Conservation (phyloP, 2,329 filamentous ascomycete genomes). For the Fusarium austroafricanum region DNA sequence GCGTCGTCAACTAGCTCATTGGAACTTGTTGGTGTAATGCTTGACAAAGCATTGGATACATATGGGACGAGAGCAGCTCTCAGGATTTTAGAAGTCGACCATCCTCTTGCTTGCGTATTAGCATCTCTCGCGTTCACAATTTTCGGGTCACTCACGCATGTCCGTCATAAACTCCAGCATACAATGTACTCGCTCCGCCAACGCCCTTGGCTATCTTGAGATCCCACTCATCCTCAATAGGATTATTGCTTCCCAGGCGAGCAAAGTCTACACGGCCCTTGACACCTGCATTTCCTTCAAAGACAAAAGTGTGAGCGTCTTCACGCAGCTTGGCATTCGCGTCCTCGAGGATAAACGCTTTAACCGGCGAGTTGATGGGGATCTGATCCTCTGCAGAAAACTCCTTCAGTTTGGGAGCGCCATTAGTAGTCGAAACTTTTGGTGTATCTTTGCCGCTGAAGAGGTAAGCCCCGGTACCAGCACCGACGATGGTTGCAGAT, state of each 20-base stretch:
- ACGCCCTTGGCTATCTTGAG: slow-evolving; percentile 49
- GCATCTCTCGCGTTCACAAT: neutral
- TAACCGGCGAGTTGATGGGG: slow-evolving; percentile 45
- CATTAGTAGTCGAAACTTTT: neutral
- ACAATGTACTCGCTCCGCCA: slow-evolving; percentile 46
- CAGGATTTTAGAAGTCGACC: slow-evolving; percentile 56
- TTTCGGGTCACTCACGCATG: slow-evolving; percentile 55
- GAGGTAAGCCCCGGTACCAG: slow-evolving; percentile 25
- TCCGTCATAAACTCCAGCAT: slow-evolving; percentile 60
- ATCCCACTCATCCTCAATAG: slow-evolving; percentile 53
- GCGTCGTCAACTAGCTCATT: slow-evolving; percentile 62
- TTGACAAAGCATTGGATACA: slow-evolving; percentile 53
- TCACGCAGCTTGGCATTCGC: slow-evolving; percentile 49
- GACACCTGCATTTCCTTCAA: slow-evolving; percentile 40
- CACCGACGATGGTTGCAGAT: slow-evolving; percentile 11
- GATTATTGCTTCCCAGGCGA: slow-evolving; percentile 51
- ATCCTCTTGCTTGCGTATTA: slow-evolving; percentile 48
- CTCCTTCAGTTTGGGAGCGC: slow-evolving; percentile 20
- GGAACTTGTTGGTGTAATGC: slow-evolving; percentile 49
- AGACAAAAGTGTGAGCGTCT: slow-evolving; percentile 47
- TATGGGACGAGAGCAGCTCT: slow-evolving; percentile 56
- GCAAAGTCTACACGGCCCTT: slow-evolving; percentile 51
- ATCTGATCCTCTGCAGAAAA: slow-evolving; percentile 39
- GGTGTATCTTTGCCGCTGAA: neutral
- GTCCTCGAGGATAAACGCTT: slow-evolving; percentile 41